phyloP scores from a whole-genome alignment of 2,329 filamentous ascomycete genomes.

The Cylindrodendrum hubeiense region DNA sequence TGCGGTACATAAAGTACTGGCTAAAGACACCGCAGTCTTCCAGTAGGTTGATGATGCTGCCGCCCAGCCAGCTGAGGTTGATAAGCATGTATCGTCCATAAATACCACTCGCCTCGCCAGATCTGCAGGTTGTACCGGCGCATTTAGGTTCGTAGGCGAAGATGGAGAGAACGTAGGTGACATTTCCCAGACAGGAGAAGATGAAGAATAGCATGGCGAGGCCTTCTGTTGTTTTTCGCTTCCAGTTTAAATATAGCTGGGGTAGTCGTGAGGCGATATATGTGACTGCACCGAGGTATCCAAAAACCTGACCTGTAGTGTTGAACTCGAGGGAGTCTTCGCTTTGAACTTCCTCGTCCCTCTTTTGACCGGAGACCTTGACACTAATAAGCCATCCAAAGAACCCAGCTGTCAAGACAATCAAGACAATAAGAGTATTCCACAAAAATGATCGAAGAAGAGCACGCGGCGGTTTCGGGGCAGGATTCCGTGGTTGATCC shows the following conservation, averaged over 20 bases:
- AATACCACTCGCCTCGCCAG: slow-evolving; percentile 73
- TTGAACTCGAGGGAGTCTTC: slow-evolving; percentile 73
- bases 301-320: slow-evolving; percentile 87
- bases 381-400: slow-evolving; percentile 83
- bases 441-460: slow-evolving; percentile 72
- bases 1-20: slow-evolving; percentile 89
- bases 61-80: slow-evolving; percentile 90
- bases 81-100: slow-evolving; percentile 89
- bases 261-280: slow-evolving; percentile 93
- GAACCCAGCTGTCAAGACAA: slow-evolving; percentile 87
- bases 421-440: slow-evolving; percentile 80
- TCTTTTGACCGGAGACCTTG: slow-evolving; percentile 52
- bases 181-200: slow-evolving; percentile 94
- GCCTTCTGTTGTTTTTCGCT: slow-evolving; percentile 92
- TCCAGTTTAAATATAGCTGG: slow-evolving; percentile 91
- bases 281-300: slow-evolving; percentile 89
- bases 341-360: slow-evolving; percentile 53
- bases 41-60: slow-evolving; percentile 87
- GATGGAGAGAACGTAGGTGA: slow-evolving; percentile 93
- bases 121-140: slow-evolving; percentile 63
- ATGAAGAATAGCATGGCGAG: slow-evolving; percentile 96
- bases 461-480: slow-evolving; percentile 62
- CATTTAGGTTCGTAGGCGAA: slow-evolving; percentile 88
- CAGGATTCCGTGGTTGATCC: slow-evolving; percentile 67
- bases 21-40: slow-evolving; percentile 89